Evolutionary conservation across 148 eudicot genomes (phyloP).

Genomic region (Vaccinium myrtillus): DNA sequence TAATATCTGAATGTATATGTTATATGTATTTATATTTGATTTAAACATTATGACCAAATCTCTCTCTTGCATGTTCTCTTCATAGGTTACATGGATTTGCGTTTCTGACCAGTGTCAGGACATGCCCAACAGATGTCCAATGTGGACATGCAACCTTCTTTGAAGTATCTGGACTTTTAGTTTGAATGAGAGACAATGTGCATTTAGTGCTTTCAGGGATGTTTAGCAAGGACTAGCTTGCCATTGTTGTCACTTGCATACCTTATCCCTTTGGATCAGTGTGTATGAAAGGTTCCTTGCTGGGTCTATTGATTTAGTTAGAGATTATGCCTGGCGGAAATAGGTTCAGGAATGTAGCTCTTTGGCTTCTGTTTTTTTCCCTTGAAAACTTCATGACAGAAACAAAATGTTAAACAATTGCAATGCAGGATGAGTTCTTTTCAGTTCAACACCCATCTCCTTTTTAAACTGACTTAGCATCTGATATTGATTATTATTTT

Average conservation of each 20-base stretch:
- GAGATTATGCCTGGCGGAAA: neutral
- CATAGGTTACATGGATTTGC: neutral
- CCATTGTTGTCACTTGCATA: neutral
- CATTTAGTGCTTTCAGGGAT: neutral
- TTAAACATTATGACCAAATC: neutral
- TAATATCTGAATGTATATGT: neutral
- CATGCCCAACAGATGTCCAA: neutral
- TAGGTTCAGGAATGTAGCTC: neutral
- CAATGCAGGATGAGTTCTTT: constrained; percentile 1
- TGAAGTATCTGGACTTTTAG: neutral
- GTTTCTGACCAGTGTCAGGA: neutral
- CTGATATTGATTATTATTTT: neutral
- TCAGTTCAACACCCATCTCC: neutral
- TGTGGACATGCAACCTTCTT: neutral
- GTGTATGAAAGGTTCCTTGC: neutral
- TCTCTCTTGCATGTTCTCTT: neutral
- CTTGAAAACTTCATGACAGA: neutral
- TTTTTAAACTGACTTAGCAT: neutral
- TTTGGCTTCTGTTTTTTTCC: constrained; percentile 7
- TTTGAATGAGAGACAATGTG: neutral
- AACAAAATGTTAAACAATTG: neutral
- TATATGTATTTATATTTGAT: neutral
- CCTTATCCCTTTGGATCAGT: neutral
- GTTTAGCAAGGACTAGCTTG: neutral
- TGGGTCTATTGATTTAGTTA: neutral